phyloP scores from a whole-genome alignment of 208 protist species.

The Phytomonas sp. region DNA sequence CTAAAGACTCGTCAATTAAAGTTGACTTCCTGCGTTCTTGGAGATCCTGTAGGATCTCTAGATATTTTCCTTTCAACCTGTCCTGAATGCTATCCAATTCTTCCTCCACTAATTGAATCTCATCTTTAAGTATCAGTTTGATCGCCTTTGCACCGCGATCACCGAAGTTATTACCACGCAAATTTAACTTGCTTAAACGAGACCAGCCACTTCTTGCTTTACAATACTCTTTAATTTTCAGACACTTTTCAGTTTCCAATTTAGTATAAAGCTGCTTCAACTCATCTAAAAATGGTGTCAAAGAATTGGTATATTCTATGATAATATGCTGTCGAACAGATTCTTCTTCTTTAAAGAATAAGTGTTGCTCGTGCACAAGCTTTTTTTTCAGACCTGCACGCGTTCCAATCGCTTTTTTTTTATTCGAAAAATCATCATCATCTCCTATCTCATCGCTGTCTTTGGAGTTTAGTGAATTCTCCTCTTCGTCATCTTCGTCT shows the following conservation, averaged over 20 bases:
- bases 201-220: slow-evolving; percentile 74
- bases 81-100: slow-evolving; percentile 27
- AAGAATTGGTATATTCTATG: neutral
- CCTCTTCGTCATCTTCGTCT: neutral
- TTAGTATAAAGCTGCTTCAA: neutral
- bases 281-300: neutral
- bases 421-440: neutral
- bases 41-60: neutral
- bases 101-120: slow-evolving; percentile 54
- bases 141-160: slow-evolving; percentile 40
- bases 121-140: slow-evolving; percentile 36
- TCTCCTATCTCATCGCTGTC: slow-evolving; percentile 13
- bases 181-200: slow-evolving; percentile 39
- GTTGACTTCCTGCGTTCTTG: neutral
- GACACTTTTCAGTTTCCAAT: slow-evolving; percentile 24
- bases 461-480: slow-evolving; percentile 8
- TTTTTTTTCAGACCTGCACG: neutral
- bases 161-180: slow-evolving; percentile 63
- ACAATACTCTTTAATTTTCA: slow-evolving; percentile 44
- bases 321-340: slow-evolving; percentile 12
- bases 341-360: slow-evolving; percentile 15
- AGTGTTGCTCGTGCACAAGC: neutral
- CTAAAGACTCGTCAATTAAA: neutral
- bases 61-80: slow-evolving; percentile 9
- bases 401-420: neutral